Base-by-base conservation (phyloP, 1,284 basidiomycete genomes). In the Puccinia polysora region DNA sequence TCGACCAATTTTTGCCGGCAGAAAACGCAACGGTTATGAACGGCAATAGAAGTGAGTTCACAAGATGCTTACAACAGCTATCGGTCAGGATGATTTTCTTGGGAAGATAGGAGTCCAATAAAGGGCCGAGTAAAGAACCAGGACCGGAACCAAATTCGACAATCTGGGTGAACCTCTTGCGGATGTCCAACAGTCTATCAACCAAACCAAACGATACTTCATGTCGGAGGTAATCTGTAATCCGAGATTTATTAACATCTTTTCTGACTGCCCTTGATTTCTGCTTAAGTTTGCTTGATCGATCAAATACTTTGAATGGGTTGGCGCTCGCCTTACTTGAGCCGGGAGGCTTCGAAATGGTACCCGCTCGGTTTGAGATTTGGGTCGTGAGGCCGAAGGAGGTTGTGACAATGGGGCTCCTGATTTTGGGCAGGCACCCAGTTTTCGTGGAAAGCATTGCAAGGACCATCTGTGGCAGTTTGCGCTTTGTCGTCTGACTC, bases 161-260 rank as follows among this genome's bases (percentile, higher is more conserved):
- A 32, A 80, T 75, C 15, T 77, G 77, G 2, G 73, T 60, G 52
- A 76, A 79, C 25, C 74, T 64, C 4, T 78, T 75, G 68, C 78
- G 79, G 65, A 80, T 78, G 71, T 80, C 80, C 18, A 70, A 34
- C 18, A 74, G 47, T 50, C 73, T 75, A 73, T 45, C 77, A 65
- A 45, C 34, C 6, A 49, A 50, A 52, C 36, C 74, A 58, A 8
- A 30, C 32, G 77, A 92, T 2, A 95, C 87, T 78, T 94, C 92
- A 71, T 91, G 86, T 34, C 91, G 85, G 23, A 99, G 83, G 80
- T 98, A 98, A 83, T 98, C 96, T 0, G 96, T 91, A 0, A 86
- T 85, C 74, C 87, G 84, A 77, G 87, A 92, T 52, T 84, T 83
- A 34, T 81, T 79, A 14, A 81, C 84, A 55, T 85, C 84, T 60